Base-by-base conservation (phyloP, 2,329 filamentous ascomycete genomes). In the Aaosphaeria arxii region DNA sequence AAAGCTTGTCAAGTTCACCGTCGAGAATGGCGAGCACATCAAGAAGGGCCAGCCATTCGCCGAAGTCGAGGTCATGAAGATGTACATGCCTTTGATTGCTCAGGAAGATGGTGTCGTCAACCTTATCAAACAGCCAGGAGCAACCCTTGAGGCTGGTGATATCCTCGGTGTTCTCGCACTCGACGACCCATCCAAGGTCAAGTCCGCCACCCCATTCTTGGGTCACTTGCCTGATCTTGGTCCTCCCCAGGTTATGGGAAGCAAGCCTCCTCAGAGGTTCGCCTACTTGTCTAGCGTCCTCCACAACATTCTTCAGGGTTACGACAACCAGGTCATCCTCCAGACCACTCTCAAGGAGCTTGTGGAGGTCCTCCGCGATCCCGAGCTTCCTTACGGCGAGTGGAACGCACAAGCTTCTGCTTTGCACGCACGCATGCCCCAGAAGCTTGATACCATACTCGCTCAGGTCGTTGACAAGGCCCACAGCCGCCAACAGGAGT, bases 61-160 rank as follows among this genome's bases (percentile, higher is more conserved):
- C 47, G 94, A 99, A 73, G 92, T 99, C 38, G 94, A 99, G 75
- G 94, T 99, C 74, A 99, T 99, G 94, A 99, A 99, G 82, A 99
- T 99, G 94, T 97, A 97, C 82, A 99, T 99, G 94, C 94, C 94
- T 64, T 81, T 99, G 47, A 82, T 99, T 52, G 89, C 94, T 3
- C 87, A 91, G 68, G 94, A 99, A 72, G 94, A 96, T 62, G 94
- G 94, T 78, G 82, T 95, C 46, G 92, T 99, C 48, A 94, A 96
- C 77, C 83, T 99, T 63, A 96, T 99, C 80, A 99, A 99, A 83
- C 94, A 97, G 76, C 94, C 94, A 54, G 94, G 94, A 71, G 89
- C 94, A n/a, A 95, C 91, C 13, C 87, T 99, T 42, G 91, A 97
- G 72, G 94, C 94, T 67, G 94, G 94, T 72, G 94, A 99, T 69